Base-by-base conservation (phyloP, 1,284 basidiomycete genomes). In the Porogramme epimiltina region DNA sequence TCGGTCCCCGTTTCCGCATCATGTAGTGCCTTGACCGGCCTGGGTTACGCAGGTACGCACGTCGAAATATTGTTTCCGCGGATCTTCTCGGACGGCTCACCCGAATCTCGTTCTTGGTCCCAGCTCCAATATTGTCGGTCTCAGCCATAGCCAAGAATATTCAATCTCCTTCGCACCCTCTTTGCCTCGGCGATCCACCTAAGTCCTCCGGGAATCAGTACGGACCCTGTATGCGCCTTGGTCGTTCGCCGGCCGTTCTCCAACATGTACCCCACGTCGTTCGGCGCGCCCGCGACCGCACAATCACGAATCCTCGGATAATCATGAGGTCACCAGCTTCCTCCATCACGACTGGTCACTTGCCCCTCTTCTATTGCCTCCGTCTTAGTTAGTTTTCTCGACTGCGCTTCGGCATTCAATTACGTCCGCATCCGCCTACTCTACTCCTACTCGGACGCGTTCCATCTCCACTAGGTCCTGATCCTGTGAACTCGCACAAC, bases 301-400 rank as follows among this genome's bases (percentile, higher is more conserved):
- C 45, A 16, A 28, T 23, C 37, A 39, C 42, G 24, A 49, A 54
- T 49, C 44, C 34, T 59, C 57, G 57, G 54, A 56, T 54, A 59
- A 51, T 54, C 54, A 54, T 54, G 54, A 59, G 49, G 57, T 59
- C 54, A 56, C 53, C 37, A 45, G 19, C 47, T 45, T 43, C 51
- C 26, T 20, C 23, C 25, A 34, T 23, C 47, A 37, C 20, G 28
- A 45, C 25, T 42, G 43, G 42, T 42, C 51, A 51, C 28, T 49
- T 16, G 31, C 24, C 18, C 11, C 11, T 9, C 24, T 44, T 28
- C 47, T 28, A 52, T 16, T 41, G 41, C 51, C 16, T 31, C 57
- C 49, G 51, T 22, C 22, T 31, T 34, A 45, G 49, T 47, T 49
- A 59, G 47, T 52, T 39, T 45, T 20, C 33, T 51, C 13, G 28